Evolutionary conservation across 164 flowering plant genomes (phyloP), one percentile per base, ranked within the genome.

Genomic region (Saururus chinensis): DNA sequence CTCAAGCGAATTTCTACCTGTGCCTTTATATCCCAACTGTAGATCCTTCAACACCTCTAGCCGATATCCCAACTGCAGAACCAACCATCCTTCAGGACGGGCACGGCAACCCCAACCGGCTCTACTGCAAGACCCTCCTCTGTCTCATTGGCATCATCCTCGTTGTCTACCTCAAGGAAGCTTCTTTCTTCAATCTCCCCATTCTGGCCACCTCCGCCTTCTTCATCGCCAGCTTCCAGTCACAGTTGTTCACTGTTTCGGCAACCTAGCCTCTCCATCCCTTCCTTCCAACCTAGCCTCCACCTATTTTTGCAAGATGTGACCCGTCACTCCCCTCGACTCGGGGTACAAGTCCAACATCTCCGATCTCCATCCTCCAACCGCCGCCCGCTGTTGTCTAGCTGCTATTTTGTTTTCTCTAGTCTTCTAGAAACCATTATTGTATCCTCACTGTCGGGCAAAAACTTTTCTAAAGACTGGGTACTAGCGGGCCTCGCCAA

Each of bases 81-180:
- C n/a, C 56, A 62, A 40, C 25, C 30, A 23, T 40, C 51, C 54
- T 35, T 9, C 13, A n/a, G 19, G 49, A 26, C 30, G 17, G 19
- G 23, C 23, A 53, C 42, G 42, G 8, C 0, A 41, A 52, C 40
- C 20, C 40, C 65, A 62, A 65, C 19, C 51, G 22, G 17, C 54
- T 52, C 0, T 85, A 86, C 64, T 83, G 86, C 56, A 75, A 70
- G 48, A 60, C 77, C 37, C 82, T 85, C 7, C 70, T 83, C 13
- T 76, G 86, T 53, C 78, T 85, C 58, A 68, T 62, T 20, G 85
- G 85, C 19, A 42, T 85, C 3, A 80, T 70, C 10, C 71, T 83
- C 4, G 70, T 85, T 17, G 70, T 69, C 12, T 80, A 74, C 67
- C 83, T 85, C 60, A 83, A 69, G 62, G 70, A 76, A 7, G 80